Percentiles rank a stretch among this genome's conserved stretches.
Conservation (phyloP, 352 stramenopile species). For the Globisporangium takayamanum region DNA sequence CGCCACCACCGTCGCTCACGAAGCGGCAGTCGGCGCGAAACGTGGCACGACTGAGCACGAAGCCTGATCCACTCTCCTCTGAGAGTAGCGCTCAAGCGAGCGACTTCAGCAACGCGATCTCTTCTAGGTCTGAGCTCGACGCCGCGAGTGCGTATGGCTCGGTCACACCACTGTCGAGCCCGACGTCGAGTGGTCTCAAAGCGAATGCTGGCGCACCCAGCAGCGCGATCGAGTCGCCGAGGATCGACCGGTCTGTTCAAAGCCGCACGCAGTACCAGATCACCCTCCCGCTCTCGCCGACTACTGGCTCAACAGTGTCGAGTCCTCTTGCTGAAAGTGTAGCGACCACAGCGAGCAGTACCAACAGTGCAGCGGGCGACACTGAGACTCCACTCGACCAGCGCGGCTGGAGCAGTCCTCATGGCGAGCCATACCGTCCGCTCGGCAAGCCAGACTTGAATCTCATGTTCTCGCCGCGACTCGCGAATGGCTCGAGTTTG, state of each 20-base stretch:
- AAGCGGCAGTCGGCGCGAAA: constrained; percentile 7
- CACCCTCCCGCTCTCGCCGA: constrained; percentile 23
- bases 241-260: constrained; percentile 37
- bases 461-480: constrained; percentile 58
- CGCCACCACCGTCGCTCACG: background rate
- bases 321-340: background rate
- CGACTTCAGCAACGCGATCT: no score
- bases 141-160: background rate
- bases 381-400: constrained; percentile 13
- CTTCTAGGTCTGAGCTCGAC: background rate
- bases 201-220: background rate
- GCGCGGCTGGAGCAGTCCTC: constrained; percentile 60
- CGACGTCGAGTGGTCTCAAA: background rate
- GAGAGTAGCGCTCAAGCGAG: no score
- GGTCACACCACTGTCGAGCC: background rate
- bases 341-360: background rate
- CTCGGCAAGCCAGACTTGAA: constrained; percentile 58
- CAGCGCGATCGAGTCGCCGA: background rate
- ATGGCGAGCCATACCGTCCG: constrained; percentile 61
- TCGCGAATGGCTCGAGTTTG: constrained; percentile 26
- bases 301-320: background rate
- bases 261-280: constrained; percentile 54
- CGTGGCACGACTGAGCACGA: background rate
- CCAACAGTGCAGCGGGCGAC: background rate
- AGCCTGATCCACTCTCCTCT: background rate